phyloP scores from a whole-genome alignment of 768 basidiomycete species.

The Auriscalpium vulgare region DNA sequence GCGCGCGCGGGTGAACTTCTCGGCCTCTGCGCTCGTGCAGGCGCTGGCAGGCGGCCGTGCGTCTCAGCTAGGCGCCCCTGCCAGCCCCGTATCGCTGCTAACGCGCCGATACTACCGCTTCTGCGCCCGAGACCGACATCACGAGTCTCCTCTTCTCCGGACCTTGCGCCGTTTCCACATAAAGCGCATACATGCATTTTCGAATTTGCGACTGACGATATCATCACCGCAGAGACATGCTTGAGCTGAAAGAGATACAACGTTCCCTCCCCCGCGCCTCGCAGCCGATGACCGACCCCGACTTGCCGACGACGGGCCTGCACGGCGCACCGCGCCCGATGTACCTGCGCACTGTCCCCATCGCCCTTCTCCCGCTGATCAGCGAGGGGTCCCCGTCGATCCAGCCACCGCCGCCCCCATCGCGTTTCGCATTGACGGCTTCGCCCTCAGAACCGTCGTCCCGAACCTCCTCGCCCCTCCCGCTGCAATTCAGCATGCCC shows the following conservation, averaged over 20 bases:
- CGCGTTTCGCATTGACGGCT: not conserved
- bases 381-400: not conserved
- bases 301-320: slow-evolving; percentile 4
- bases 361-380: slow-evolving; percentile 14
- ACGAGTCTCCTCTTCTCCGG: not conserved
- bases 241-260: slow-evolving; percentile 16
- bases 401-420: not conserved
- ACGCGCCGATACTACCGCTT: not conserved
- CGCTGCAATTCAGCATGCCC: no score
- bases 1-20: not conserved
- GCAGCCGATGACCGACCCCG: slow-evolving; percentile 8
- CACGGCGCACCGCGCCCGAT: slow-evolving; percentile 11
- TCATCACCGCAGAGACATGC: slow-evolving; percentile 13
- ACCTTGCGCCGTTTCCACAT: not conserved
- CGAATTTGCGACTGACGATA: not conserved
- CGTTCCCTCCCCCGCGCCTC: slow-evolving; percentile 13
- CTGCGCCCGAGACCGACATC: not conserved
- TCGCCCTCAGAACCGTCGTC: not conserved
- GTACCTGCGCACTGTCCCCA: slow-evolving; percentile 9
- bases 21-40: not conserved
- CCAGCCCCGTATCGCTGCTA: not conserved
- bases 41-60: not conserved
- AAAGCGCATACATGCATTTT: not conserved
- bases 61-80: not conserved
- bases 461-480: no score